Percentiles rank a stretch among this genome's conserved stretches.
phyloP scores from a whole-genome alignment of 169 alveolate genomes.

The Eimeria maxima region DNA sequence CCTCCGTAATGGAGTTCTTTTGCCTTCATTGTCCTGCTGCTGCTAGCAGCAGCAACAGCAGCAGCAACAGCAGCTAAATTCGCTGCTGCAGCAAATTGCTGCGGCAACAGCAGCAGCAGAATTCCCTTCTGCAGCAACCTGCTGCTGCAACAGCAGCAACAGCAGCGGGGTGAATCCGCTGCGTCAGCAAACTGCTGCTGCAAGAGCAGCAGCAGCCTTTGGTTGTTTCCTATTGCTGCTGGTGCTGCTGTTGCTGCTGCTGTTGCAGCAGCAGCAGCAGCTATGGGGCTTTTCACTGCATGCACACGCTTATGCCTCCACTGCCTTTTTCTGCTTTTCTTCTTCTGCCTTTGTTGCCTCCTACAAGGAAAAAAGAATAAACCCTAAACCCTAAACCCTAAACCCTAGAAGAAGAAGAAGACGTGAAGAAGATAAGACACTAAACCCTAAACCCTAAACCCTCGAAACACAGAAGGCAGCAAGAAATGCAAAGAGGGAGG shows the following conservation, averaged over 20 bases:
- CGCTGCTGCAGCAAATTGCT: background rate
- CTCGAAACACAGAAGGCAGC: background rate
- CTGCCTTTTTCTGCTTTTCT: conserved; percentile 17
- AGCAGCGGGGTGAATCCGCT: background rate
- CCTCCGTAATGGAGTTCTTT: no score
- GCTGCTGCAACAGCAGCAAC: background rate
- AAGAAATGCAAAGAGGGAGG: background rate
- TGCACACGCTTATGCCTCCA: background rate
- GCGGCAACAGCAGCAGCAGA: conserved; percentile 58
- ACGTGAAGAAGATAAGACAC: background rate
- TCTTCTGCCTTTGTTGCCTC: conserved; percentile 18
- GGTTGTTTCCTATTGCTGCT: background rate
- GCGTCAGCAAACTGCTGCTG: background rate
- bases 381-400: no score
- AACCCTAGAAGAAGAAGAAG: no score
- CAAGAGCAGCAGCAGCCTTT: background rate
- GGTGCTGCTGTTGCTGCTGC: background rate
- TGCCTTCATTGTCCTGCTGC: no score
- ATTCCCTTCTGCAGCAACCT: no score
- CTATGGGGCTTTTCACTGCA: background rate
- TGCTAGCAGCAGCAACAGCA: background rate
- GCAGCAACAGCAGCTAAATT: conserved; percentile 17
- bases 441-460: background rate
- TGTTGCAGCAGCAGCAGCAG: conserved; percentile 20
- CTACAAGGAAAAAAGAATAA: background rate